These are phyloP conservation scores for Penicillium antarcticum DNA, from an alignment of 495 filamentous ascomycete species.

Conservation along the genomic window DNA sequence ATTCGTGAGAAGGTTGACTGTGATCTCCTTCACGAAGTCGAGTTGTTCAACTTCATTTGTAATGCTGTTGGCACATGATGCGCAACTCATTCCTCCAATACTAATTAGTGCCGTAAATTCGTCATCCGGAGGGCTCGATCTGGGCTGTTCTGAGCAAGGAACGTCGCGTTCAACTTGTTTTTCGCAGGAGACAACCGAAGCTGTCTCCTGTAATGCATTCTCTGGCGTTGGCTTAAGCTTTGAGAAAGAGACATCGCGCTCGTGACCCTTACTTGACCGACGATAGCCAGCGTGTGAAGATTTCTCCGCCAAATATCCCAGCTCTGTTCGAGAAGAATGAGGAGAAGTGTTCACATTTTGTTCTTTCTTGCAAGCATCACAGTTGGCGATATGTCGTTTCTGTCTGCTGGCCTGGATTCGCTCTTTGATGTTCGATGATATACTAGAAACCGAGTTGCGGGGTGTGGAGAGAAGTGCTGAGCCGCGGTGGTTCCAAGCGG, in stretches of 20 bases:
- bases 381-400: conserved; percentile 42
- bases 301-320: conserved; percentile 10
- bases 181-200: conserved; percentile 1
- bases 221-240: not conserved
- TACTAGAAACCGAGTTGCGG: conserved; percentile 16
- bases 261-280: not conserved
- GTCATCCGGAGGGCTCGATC: conserved; percentile 1
- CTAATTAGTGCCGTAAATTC: conserved; percentile 45
- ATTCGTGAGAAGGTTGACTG: conserved; percentile 58
- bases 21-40: conserved; percentile 50
- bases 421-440: conserved; percentile 25
- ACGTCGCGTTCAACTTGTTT: not conserved
- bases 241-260: not conserved
- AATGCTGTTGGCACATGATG: conserved; percentile 56
- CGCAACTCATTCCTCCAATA: conserved; percentile 66
- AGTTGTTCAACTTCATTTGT: conserved; percentile 47
- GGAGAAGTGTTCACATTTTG: conserved; percentile 10
- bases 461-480: conserved; percentile 22
- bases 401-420: conserved; percentile 17
- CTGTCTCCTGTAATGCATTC: not conserved
- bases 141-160: not conserved
- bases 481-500: conserved; percentile 28
- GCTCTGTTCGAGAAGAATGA: conserved; percentile 5
- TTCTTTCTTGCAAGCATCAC: conserved; percentile 48
- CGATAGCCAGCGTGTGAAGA: not conserved